These are phyloP conservation scores for Chlamydomonas sphaeroides DNA, from an alignment of 139 green algal species.

Conservation along the genomic window DNA sequence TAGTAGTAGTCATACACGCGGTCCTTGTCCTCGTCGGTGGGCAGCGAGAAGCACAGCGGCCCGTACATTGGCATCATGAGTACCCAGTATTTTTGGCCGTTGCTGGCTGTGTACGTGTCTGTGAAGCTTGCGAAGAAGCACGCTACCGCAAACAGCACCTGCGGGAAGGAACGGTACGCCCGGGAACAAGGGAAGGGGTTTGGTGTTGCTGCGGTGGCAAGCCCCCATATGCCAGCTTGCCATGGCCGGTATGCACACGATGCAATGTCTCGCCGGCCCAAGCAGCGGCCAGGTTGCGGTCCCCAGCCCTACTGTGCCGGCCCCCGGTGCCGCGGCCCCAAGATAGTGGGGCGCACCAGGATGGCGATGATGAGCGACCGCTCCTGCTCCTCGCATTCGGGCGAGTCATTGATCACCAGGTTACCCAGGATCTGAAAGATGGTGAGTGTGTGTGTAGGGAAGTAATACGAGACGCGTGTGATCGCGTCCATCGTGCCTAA, in stretches of 20 bases:
- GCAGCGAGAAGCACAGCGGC: slow-evolving; percentile 55
- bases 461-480: slow-evolving; percentile 49
- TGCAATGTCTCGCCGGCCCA: no score
- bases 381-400: slow-evolving; percentile 39
- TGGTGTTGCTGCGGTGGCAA: no score
- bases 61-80: slow-evolving; percentile 45
- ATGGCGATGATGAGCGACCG: slow-evolving; percentile 49
- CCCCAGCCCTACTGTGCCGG: no score
- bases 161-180: no score
- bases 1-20: slow-evolving; percentile 58
- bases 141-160: slow-evolving; percentile 45
- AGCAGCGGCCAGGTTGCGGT: no score
- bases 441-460: slow-evolving; percentile 48
- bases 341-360: no score
- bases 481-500: slow-evolving; percentile 49
- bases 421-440: slow-evolving; percentile 46
- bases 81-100: slow-evolving; percentile 44
- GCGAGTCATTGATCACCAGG: slow-evolving; percentile 45
- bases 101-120: slow-evolving; percentile 52
- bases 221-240: no score
- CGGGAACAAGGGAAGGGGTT: no score
- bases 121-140: slow-evolving; percentile 48
- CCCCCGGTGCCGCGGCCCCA: no score
- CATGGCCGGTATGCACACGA: no score
- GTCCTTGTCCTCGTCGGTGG: slow-evolving; percentile 49